Percentiles rank a stretch among this genome's conserved stretches.
Evolutionary conservation across 495 filamentous ascomycete species (phyloP).

Genomic region (Trypethelium eluteriae): DNA sequence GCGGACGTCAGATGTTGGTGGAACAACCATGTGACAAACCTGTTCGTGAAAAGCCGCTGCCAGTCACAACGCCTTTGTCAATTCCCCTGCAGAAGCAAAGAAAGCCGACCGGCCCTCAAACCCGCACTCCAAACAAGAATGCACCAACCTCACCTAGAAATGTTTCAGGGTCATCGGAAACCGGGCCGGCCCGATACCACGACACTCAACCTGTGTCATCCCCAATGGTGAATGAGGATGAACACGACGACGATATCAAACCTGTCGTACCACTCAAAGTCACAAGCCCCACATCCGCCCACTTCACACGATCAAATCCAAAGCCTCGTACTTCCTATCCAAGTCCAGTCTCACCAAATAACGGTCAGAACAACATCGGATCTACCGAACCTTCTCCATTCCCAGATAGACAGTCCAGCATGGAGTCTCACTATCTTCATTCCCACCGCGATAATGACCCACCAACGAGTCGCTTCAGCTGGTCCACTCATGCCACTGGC

Average conservation of each 20-base stretch:
- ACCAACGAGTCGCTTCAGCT: conserved; percentile 63
- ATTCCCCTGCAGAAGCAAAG: conserved; percentile 10
- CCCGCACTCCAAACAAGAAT: neutral
- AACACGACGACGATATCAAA: conserved; percentile 33
- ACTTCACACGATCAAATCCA: conserved; percentile 26
- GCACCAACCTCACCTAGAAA: conserved; percentile 19
- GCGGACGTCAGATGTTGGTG: conserved; percentile 43
- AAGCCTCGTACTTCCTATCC: conserved; percentile 14
- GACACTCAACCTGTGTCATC: conserved; percentile 26
- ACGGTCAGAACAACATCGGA: neutral
- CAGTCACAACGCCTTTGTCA: conserved; percentile 5
- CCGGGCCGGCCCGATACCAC: neutral
- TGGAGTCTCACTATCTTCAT: conserved; percentile 8
- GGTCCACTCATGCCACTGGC: conserved; percentile 58
- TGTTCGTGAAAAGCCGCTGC: neutral
- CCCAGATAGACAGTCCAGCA: conserved; percentile 12
- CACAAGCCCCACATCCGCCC: conserved; percentile 31
- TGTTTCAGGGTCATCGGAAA: conserved; percentile 17
- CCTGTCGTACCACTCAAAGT: conserved; percentile 35
- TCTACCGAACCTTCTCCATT: neutral
- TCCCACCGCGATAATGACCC: conserved; percentile 29
- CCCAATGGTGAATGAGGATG: conserved; percentile 13
- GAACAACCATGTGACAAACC: conserved; percentile 25
- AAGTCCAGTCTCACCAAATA: conserved; percentile 16
- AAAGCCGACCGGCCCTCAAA: conserved; percentile 6